Base-by-base conservation (phyloP, 352 stramenopile genomes). In the Phytophthora cactorum region DNA sequence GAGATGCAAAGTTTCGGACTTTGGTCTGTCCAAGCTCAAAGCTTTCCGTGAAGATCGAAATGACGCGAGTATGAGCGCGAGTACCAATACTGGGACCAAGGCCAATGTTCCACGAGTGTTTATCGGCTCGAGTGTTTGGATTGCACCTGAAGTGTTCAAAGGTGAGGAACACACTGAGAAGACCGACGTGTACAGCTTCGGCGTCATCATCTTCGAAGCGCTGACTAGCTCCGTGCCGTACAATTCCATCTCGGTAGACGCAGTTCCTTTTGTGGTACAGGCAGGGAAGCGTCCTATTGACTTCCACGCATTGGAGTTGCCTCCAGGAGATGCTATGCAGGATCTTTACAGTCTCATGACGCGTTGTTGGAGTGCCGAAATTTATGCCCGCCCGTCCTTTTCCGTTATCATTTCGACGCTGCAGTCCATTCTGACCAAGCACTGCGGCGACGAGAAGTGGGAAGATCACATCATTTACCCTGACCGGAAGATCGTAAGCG, bases 1-100 rank as follows among this genome's bases (percentile, higher is more conserved):
- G 86, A 84, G 84, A 3, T 96, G 86, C 71, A 97, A 97, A 53
- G 89, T 98, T 10, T 93, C 83, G 4, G 92, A 97, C 58, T 96
- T 97, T 75, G 91, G 92, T 2, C 78, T 97, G 8, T 93, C 80
- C 39, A 89, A 91, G 55, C 79, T 97, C 41, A 96, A 96, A 56
- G 85, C 84, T 10, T 91, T 93, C 54, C 75, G 83, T 22, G 69
- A 73, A 45, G 84, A 91, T 11, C 72, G 87, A 47, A 74, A 66
- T n/a, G 75, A 90, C 2, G 79, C 74, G 17, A 58, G 49, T 8
- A 45, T 57, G 27, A 36, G 49, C 4, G 49, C 27, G 8, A 66
- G 12, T 11, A 46, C 51, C 1, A 59, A 47, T 46, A 36, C 50
- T 46, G 50, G 51, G 17, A 34, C 27, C 2, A 72, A 66, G n/a